Conservation (phyloP, 176 grass and related monocot species). For the Musa beccarii region DNA sequence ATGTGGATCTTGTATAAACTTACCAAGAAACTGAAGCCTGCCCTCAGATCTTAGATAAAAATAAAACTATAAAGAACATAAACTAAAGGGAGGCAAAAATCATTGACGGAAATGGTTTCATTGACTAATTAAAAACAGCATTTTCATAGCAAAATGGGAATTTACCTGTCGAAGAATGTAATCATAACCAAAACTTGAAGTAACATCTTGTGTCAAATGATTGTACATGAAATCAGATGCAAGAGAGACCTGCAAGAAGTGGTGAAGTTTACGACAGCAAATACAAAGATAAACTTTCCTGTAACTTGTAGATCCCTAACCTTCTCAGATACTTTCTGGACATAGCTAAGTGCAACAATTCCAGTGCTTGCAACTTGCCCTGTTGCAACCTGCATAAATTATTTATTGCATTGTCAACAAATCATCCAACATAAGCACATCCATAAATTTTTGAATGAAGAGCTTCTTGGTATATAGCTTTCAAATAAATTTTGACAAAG, state of each 20-base stretch:
- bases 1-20: background rate
- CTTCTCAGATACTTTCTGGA: conserved; percentile 73
- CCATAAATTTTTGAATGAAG: background rate
- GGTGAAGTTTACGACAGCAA: background rate
- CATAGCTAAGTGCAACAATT: conserved; percentile 51
- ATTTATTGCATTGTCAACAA: background rate
- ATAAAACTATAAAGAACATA: background rate
- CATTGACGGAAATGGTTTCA: background rate
- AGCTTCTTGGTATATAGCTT: background rate
- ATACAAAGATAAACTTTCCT: conserved; percentile 2
- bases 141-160: background rate
- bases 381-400: conserved; percentile 44
- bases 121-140: background rate
- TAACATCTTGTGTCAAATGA: conserved; percentile 44
- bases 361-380: conserved; percentile 53
- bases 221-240: conserved; percentile 78
- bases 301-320: conserved; percentile 13
- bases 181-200: conserved; percentile 62
- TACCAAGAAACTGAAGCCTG: too few relatives aligned
- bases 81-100: background rate
- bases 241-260: conserved; percentile 57
- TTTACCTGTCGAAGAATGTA: conserved; percentile 74
- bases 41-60: background rate
- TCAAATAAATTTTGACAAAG: background rate
- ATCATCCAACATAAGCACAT: background rate